phyloP scores from a whole-genome alignment of 2,329 filamentous ascomycete species.

The Emericellopsis atlantica region DNA sequence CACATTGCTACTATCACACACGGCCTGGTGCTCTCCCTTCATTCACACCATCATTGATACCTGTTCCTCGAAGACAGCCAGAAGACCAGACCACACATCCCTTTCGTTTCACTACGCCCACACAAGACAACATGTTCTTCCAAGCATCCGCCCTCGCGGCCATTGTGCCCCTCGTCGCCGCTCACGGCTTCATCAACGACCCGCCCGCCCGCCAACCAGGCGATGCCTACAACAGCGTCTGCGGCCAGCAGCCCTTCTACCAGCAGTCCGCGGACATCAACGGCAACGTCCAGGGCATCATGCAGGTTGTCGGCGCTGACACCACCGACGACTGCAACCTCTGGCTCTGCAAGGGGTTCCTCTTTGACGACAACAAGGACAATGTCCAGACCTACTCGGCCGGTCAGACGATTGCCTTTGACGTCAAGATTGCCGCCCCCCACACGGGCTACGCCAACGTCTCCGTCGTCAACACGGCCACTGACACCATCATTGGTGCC shows the following conservation, averaged over 20 bases:
- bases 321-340: slow-evolving; percentile 20
- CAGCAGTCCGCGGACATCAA: slow-evolving; percentile 19
- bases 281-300: slow-evolving; percentile 23
- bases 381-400: slow-evolving; percentile 27
- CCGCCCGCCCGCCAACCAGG: slow-evolving; percentile 28
- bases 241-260: slow-evolving; percentile 25
- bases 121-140: slow-evolving; percentile 10
- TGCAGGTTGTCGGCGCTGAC: slow-evolving; percentile 14
- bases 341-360: slow-evolving; percentile 33
- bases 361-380: slow-evolving; percentile 29
- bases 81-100: no score
- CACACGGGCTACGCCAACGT: slow-evolving; percentile 39
- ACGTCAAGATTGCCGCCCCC: slow-evolving; percentile 26
- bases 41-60: no score
- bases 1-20: no score
- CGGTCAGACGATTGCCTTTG: slow-evolving; percentile 29
- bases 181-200: slow-evolving; percentile 29
- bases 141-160: slow-evolving; percentile 10
- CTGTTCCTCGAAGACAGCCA: no score
- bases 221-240: slow-evolving; percentile 26
- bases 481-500: slow-evolving; percentile 36
- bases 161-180: slow-evolving; percentile 18
- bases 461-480: slow-evolving; percentile 39
- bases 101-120: background rate
- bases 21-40: no score